Percentiles rank a stretch among this genome's conserved stretches.
phyloP scores from a whole-genome alignment of 805 yeast genomes.

The Saitoella complicata region DNA sequence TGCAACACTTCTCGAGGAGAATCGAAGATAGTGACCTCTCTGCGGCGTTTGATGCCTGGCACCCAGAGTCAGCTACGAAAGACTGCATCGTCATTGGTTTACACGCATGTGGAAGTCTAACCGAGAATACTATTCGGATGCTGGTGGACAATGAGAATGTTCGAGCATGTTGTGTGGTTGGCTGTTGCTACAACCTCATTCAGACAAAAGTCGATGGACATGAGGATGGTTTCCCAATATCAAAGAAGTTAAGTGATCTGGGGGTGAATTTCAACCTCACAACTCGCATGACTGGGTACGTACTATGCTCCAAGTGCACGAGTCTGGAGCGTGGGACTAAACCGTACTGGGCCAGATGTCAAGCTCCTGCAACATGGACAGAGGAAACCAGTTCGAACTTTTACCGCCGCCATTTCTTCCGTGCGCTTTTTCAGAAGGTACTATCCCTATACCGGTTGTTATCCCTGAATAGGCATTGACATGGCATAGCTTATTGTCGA shows the following conservation, averaged over 20 bases:
- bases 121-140: conserved; percentile 12
- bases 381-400: conserved; percentile 9
- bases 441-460: not conserved
- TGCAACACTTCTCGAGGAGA: no score
- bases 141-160: conserved; percentile 9
- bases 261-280: not conserved
- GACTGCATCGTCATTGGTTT: conserved; percentile 8
- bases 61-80: no score
- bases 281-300: conserved; percentile 10
- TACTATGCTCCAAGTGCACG: conserved; percentile 13
- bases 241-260: not conserved
- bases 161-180: conserved; percentile 13
- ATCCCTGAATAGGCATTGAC: no score
- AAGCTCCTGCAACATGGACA: conserved; percentile 15
- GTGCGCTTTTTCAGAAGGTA: conserved; percentile 13
- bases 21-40: no score
- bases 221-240: conserved; percentile 11
- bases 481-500: no score
- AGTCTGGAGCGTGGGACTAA: no score
- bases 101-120: conserved; percentile 15
- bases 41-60: no score
- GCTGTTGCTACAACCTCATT: conserved; percentile 16
- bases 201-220: conserved; percentile 8
- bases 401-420: conserved; percentile 13
- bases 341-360: not conserved